Evolutionary conservation across 106 monocot species (phyloP).

Genomic region (Phalaenopsis equestris): DNA sequence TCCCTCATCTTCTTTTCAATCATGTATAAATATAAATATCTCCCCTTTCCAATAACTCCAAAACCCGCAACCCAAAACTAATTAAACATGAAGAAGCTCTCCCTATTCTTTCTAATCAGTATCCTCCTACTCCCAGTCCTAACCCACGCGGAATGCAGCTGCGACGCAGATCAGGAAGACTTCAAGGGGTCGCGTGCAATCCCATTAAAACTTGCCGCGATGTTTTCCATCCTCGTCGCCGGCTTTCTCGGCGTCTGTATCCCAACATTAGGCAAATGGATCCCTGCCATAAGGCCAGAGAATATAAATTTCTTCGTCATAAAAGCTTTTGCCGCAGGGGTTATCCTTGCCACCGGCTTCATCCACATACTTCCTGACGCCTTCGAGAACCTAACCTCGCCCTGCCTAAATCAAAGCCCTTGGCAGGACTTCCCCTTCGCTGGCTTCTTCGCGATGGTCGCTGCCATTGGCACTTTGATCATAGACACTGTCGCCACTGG

Average conservation of each 20-base stretch:
- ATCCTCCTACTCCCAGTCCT: conserved; percentile 5
- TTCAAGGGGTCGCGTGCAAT: conserved; percentile 4
- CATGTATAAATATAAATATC: not conserved
- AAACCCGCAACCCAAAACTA: no score
- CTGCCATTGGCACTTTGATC: conserved; percentile 38
- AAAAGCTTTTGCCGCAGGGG: conserved; percentile 58
- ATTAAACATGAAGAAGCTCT: not conserved
- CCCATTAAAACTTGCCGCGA: conserved; percentile 20
- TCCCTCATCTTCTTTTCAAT: not conserved
- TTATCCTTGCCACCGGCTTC: conserved; percentile 49
- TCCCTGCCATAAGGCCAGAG: conserved; percentile 28
- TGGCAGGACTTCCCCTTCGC: conserved; percentile 50
- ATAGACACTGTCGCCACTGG: conserved; percentile 37
- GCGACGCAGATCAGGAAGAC: conserved; percentile 10
- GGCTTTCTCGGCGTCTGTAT: conserved; percentile 25
- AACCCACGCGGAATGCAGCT: conserved; percentile 17
- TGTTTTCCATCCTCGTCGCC: conserved; percentile 37
- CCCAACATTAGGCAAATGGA: conserved; percentile 26
- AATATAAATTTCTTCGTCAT: conserved; percentile 33
- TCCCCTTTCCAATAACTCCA: not conserved
- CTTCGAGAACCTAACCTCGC: conserved; percentile 22
- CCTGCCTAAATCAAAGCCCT: conserved; percentile 26
- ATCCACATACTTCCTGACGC: conserved; percentile 49
- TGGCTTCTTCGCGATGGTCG: conserved; percentile 44
- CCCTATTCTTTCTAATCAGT: not conserved